These are phyloP conservation scores for Volvox africanus DNA, from an alignment of 139 green algal genomes.

Conservation along the genomic window DNA sequence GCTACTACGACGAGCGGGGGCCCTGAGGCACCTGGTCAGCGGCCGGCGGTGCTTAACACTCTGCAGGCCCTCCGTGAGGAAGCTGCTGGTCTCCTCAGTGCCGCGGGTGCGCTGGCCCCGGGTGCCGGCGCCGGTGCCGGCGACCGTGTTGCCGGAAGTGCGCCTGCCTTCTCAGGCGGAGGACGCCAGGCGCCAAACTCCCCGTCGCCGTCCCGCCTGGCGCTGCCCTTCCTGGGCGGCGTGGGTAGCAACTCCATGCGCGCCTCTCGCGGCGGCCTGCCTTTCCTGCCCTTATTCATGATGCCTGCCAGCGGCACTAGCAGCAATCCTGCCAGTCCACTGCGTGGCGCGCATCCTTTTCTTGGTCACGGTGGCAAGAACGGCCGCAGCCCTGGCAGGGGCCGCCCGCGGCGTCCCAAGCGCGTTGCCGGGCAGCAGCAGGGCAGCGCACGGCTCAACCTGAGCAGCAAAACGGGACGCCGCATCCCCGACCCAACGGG, in stretches of 20 bases:
- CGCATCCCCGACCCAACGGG: conserved; percentile 13
- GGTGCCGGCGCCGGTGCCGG: neutral
- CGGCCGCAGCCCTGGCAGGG: conserved; percentile 8
- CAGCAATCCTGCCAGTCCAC: neutral
- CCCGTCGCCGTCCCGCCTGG: neutral
- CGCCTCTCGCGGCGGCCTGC: neutral
- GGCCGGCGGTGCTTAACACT: neutral
- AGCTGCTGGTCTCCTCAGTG: neutral
- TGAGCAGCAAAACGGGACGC: neutral
- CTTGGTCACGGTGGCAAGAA: neutral
- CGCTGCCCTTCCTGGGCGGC: conserved; percentile 3
- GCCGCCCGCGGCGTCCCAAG: neutral
- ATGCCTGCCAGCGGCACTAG: too few species aligned
- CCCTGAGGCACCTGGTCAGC: neutral
- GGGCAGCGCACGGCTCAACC: neutral
- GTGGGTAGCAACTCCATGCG: conserved; percentile 20
- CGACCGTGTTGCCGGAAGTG: neutral
- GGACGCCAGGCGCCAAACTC: neutral
- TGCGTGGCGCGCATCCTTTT: neutral
- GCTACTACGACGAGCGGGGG: neutral
- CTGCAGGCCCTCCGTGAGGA: neutral
- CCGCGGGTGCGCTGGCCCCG: neutral
- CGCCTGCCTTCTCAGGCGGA: neutral
- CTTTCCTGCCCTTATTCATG: neutral
- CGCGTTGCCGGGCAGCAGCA: conserved; percentile 18